Base-by-base conservation (phyloP, 2,329 filamentous ascomycete genomes). In the Nakataea oryzae region DNA sequence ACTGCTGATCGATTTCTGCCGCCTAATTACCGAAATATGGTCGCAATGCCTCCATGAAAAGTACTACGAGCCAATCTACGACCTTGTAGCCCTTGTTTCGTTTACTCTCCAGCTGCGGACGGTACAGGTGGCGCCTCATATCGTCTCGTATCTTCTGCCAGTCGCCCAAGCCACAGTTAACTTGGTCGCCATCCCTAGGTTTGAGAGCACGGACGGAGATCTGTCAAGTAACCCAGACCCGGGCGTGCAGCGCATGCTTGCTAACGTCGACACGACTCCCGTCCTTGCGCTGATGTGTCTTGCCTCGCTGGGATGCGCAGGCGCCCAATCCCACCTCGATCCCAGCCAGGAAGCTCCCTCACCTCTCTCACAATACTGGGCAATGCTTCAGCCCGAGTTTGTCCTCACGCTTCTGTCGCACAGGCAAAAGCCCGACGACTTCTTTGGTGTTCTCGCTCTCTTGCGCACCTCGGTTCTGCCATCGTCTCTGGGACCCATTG, bases 261-360 rank as follows among this genome's bases (percentile, higher is more conserved):
- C 77, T 17, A 74, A 87, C 54, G 84, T 92, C 55, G 79, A 90
- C 64, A 84, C 86, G 1, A 77, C 80, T 11, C 79, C 82, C 58
- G 85, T 87, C 58, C 74, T 93, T n/a, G 80, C 81, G 1, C 74
- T 93, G 1, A 75, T 93, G n/a, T 80, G 88, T 61, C 76, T 84
- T 1, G 76, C 85, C 6, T 85, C 87, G 5, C 76, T 86, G 11
- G 85, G 82, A 34, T 89, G 87, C 65, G 76, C 78, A n/a, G 74
- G 74, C 3, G 73, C 72, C 5, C 65, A 71, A 64, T 32, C 70
- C 60, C 29, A 72, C 70, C 57, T 69, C 68, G 3, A n/a, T 9
- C 17, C 21, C 21, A n/a, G 41, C 6, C 41, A 50, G 21, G 41
- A 50, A 9, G 7, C 41, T 9, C 9, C 57, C 13, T 58, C 57